A percentile compares a stretch with the other conserved stretches of the same genome.
Evolutionary conservation across 352 stramenopile species (phyloP).

Genomic region (Phytophthora meadii): DNA sequence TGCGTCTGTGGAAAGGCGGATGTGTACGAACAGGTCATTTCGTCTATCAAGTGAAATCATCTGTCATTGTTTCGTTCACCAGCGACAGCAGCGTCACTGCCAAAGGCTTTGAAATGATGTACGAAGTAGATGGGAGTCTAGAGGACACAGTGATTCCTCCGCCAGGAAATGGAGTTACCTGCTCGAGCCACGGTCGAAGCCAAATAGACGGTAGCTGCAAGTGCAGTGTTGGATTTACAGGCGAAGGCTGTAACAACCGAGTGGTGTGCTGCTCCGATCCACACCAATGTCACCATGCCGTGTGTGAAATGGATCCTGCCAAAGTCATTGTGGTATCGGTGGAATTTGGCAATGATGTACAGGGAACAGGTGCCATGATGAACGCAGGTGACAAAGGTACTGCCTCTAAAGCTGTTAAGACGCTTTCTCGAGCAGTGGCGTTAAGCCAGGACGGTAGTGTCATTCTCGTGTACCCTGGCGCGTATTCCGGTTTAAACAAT

Average conservation of each 20-base stretch:
- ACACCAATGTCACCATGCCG: slow-evolving; percentile 36
- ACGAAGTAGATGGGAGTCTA: slow-evolving; percentile 39
- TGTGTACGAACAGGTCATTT: slow-evolving; percentile 53
- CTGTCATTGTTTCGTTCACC: slow-evolving; percentile 48
- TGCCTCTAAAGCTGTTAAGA: slow-evolving; percentile 58
- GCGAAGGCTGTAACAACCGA: slow-evolving; percentile 72
- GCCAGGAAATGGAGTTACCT: slow-evolving; percentile 33
- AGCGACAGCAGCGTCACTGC: slow-evolving; percentile 54
- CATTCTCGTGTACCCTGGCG: slow-evolving; percentile 68
- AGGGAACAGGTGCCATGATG: slow-evolving; percentile 66
- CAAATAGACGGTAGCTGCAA: slow-evolving; percentile 46
- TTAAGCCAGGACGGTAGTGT: slow-evolving; percentile 39
- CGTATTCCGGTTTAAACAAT: slow-evolving; percentile 50
- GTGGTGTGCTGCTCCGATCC: slow-evolving; percentile 63
- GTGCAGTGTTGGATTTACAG: slow-evolving; percentile 75
- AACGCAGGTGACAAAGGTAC: slow-evolving; percentile 56
- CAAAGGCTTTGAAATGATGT: slow-evolving; percentile 56
- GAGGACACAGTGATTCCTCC: slow-evolving; percentile 37
- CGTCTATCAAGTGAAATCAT: slow-evolving; percentile 36
- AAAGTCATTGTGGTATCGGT: slow-evolving; percentile 61
- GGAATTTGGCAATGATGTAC: slow-evolving; percentile 58
- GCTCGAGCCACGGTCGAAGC: slow-evolving; percentile 46
- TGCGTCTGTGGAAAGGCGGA: slow-evolving; percentile 59
- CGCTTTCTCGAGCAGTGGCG: slow-evolving; percentile 45
- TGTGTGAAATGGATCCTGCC: slow-evolving; percentile 45